A percentile compares a stretch with the other conserved stretches of the same genome.
Evolutionary conservation across 306 rosid species (phyloP).

Genomic region (Rubus idaeus): DNA sequence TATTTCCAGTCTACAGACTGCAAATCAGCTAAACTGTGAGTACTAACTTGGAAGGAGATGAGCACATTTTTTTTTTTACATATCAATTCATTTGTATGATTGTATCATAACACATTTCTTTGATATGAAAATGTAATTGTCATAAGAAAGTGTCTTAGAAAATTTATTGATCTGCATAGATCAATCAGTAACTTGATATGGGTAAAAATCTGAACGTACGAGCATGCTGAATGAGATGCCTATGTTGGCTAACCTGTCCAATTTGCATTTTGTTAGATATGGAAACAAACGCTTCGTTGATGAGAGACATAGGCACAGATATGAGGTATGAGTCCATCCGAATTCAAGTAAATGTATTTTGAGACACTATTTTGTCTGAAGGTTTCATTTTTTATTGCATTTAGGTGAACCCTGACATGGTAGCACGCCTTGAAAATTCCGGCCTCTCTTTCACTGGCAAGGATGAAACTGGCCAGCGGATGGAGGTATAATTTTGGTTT

Average conservation of each 20-base stretch:
- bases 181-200: slow-evolving; percentile 4
- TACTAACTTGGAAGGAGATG: background rate
- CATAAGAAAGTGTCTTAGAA: background rate
- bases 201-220: slow-evolving; percentile 1
- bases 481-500: slow-evolving; percentile 41
- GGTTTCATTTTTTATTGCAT: slow-evolving; percentile 5
- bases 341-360: background rate
- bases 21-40: slow-evolving; percentile 90
- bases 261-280: slow-evolving; percentile 31
- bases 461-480: slow-evolving; percentile 45
- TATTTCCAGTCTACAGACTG: slow-evolving; percentile 61
- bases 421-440: slow-evolving; percentile 39
- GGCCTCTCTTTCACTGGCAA: slow-evolving; percentile 47
- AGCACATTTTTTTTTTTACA: background rate
- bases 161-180: background rate
- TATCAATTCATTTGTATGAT: background rate
- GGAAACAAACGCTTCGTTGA: slow-evolving; percentile 41
- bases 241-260: slow-evolving; percentile 16
- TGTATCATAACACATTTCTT: background rate
- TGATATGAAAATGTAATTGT: background rate
- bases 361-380: background rate
- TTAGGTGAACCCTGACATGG: slow-evolving; percentile 56
- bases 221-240: slow-evolving; percentile 3
- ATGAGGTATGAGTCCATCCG: slow-evolving; percentile 36
- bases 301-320: slow-evolving; percentile 58